Conservation (phyloP, 1,284 basidiomycete species). For the Heterobasidion irregulare region DNA sequence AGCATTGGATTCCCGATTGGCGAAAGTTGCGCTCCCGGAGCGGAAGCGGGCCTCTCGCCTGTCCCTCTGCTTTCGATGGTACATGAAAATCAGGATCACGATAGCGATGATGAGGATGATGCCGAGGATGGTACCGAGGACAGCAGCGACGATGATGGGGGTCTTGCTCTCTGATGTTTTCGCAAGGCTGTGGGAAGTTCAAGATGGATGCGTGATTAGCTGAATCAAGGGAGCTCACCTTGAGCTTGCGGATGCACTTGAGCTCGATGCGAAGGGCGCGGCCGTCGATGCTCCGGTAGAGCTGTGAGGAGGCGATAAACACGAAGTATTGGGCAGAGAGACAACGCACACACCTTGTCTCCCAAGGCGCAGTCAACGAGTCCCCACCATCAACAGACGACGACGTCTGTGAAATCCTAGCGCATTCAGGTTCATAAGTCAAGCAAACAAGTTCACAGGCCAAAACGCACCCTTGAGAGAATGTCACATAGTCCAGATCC, state of each 20-base stretch:
- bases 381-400: neutral
- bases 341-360: neutral
- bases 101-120: neutral
- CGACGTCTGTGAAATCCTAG: neutral
- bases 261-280: neutral
- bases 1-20: too few species aligned
- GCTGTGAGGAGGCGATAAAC: neutral
- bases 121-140: neutral
- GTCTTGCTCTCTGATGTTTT: neutral
- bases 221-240: too few species aligned
- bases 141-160: neutral
- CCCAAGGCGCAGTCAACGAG: neutral
- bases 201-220: neutral
- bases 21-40: too few species aligned
- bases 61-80: neutral
- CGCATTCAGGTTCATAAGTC: too few species aligned
- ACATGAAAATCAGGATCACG: neutral
- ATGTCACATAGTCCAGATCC: constrained; percentile 4
- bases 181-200: neutral
- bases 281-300: neutral
- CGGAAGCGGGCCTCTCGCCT: neutral
- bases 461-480: constrained; percentile 2
- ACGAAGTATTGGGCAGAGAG: neutral
- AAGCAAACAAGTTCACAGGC: too few species aligned
- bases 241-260: neutral